A percentile compares a stretch with the other conserved stretches of the same genome.
Evolutionary conservation across 768 basidiomycete genomes (phyloP).

Genomic region (Suillus spraguei): DNA sequence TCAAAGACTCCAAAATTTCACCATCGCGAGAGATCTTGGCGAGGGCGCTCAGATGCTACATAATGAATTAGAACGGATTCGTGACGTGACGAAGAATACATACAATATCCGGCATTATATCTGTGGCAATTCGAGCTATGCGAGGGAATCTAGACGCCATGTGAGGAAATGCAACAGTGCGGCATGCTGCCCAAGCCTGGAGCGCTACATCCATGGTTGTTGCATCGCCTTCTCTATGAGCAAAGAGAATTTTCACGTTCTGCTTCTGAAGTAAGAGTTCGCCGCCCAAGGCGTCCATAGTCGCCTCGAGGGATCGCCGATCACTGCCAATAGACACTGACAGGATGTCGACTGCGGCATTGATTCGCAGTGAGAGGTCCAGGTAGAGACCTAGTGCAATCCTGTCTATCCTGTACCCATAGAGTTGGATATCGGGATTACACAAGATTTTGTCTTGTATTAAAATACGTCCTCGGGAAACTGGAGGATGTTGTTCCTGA

Average conservation of each 20-base stretch:
- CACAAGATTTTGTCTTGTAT: conserved; percentile 38
- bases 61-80: background rate
- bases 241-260: conserved; percentile 34
- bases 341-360: conserved; percentile 42
- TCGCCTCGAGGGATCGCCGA: conserved; percentile 37
- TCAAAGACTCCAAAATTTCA: conserved; percentile 48
- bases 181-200: conserved; percentile 13
- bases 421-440: conserved; percentile 32
- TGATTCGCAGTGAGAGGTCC: conserved; percentile 40
- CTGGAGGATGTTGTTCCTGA: background rate
- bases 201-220: conserved; percentile 30
- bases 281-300: conserved; percentile 42
- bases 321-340: conserved; percentile 26
- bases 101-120: conserved; percentile 34
- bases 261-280: conserved; percentile 29
- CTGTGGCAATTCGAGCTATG: conserved; percentile 25
- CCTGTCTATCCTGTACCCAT: conserved; percentile 49
- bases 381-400: conserved; percentile 40
- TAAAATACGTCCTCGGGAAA: conserved; percentile 19
- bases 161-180: conserved; percentile 30
- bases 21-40: conserved; percentile 28
- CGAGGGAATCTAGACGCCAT: conserved; percentile 20
- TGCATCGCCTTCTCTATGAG: conserved; percentile 22
- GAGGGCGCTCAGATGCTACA: conserved; percentile 41
- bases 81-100: conserved; percentile 4